Evolutionary conservation across 202 grass and related monocot species (phyloP).

Genomic region (Brachypodium distachyon): DNA sequence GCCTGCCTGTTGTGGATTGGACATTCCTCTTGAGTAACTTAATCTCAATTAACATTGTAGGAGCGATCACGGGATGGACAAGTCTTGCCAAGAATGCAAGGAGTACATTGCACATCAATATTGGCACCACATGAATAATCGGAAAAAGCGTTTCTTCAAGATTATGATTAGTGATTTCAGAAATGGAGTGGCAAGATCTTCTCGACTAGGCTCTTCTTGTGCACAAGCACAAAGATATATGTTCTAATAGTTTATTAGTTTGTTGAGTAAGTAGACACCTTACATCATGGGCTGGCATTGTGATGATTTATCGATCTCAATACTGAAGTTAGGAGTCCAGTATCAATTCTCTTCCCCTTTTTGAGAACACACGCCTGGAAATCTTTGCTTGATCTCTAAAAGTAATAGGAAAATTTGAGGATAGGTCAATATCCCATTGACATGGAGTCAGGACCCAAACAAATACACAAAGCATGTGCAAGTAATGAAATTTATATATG

Average conservation of each 20-base stretch:
- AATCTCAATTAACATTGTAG: background rate
- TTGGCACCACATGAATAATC: background rate
- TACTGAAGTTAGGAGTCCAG: background rate
- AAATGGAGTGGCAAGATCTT: background rate
- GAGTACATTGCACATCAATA: background rate
- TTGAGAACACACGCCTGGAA: background rate
- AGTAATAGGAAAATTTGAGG: background rate
- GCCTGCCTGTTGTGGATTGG: background rate
- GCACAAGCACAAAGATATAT: background rate
- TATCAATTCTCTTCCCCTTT: background rate
- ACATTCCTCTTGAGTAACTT: background rate
- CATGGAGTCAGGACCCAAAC: background rate
- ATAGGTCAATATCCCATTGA: background rate
- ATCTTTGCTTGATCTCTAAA: background rate
- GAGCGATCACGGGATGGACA: background rate
- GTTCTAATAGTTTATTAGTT: background rate
- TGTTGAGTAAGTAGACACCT: background rate
- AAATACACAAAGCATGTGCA: background rate
- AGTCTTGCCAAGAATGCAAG: background rate
- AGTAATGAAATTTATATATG: background rate
- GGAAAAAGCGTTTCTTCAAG: constrained; percentile 21
- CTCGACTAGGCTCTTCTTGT: background rate
- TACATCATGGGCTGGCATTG: background rate
- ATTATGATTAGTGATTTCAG: constrained; percentile 12
- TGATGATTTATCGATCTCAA: background rate